Base-by-base conservation (phyloP, 257 asterid genomes). In the Nicotiana sylvestris region DNA sequence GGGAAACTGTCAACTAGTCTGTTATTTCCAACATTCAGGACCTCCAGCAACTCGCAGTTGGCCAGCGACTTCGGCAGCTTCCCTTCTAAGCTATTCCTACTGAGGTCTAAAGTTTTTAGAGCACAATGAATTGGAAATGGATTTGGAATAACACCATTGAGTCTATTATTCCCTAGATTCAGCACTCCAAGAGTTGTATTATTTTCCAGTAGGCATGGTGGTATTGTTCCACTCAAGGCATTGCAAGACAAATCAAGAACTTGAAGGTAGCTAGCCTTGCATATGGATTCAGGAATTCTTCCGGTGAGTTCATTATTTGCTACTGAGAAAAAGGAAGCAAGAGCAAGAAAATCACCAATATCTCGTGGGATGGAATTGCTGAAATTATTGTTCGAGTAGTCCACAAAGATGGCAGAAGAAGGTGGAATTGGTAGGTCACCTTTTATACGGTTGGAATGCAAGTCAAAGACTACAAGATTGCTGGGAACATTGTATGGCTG, bases 171-270 rank as follows among this genome's bases (percentile, higher is more conserved):
- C 25, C 83, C 84, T 29, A 90, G 87, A 83, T 85, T 90, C 49
- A 88, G 17, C 7, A 88, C 85, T 3, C 86, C 83, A 62, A 84
- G 76, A 29, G 0, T 6, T 25, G n/a, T 25, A 56, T 25, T n/a
- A 21, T 4, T 29, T 57, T 66, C 80, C 15, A 84, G 35, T 56
- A 90, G 68, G 49, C 91, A 91, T 12, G 9, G 32, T 3, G 92
- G 94, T 15, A 91, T 83, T 5, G 16, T 32, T 16, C 94, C 91
- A 29, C 55, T 85, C 81, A 89, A 77, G 30, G 30, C 32, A 68
- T 91, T 91, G 35, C 69, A 32, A 0, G 94, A 91, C 60, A 89
- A 82, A 72, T 89, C 92, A 78, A 91, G 92, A 85, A 87, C 89
- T 46, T 53, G 81, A 13, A 91, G 90, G 69, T 4, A 56, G 12